Base-by-base conservation (phyloP, 2,329 filamentous ascomycete species). In the Hypoxylon sp. region DNA sequence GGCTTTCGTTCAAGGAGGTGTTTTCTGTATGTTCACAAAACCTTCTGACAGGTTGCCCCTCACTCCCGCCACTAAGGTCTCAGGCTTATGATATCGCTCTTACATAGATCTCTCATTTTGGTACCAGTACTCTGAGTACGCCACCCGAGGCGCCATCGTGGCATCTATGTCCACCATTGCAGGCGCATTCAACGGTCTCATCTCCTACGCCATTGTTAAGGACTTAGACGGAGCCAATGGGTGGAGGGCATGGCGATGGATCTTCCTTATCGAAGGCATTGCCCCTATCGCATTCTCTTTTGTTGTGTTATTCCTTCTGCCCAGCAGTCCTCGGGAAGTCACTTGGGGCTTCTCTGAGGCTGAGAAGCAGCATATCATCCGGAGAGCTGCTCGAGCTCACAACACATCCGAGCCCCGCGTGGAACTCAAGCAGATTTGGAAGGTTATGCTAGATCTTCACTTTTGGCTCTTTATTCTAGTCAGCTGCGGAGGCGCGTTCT, bases 91-190 rank as follows among this genome's bases (percentile, higher is more conserved):
- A 45, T 5, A 14, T 51, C 11, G 14, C 56, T 43, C 5, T 50
- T n/a, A 21, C 32, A 13, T 66, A 72, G 70, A 75, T 36, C 68
- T 75, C n/a, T 75, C 73, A 3, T 75, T 75, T 57, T 74, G 73
- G 73, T 75, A 75, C 53, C 64, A 70, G 19, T 75, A 75, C 67
- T 56, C 45, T 5, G 73, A 75, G 38, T 68, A 71, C 5, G 73
- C 73, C 5, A 74, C 72, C 5, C 69, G 73, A 13, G 73, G 73
- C 19, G 73, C 73, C 13, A 59, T 75, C 46, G 59, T 75, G 3
- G 67, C 69, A 28, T 70, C 68, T 9, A 72, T 61, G 52, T 69
- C 68, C 4, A 72, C 73, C 2, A 60, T 75, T 1, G 72, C 73
- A 4, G 73, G 72, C 0, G 70, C 73, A 2, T 74, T 74, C 67